Conservation (phyloP, 163 green algal species). For the Chlamydomonas reinhardtii region DNA sequence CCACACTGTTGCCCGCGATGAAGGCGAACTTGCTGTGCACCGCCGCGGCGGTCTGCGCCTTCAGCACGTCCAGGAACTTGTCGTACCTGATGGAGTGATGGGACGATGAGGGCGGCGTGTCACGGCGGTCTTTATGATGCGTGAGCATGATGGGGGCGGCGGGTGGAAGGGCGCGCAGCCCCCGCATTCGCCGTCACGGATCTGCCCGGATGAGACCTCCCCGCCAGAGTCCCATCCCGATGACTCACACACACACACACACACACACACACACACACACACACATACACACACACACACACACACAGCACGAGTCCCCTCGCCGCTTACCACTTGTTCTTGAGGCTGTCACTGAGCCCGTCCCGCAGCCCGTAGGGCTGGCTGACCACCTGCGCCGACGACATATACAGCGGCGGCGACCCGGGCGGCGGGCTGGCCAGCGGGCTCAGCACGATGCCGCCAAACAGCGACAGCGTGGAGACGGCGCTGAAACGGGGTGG, state of each 20-base stretch:
- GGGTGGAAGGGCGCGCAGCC: no score
- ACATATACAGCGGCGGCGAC: background rate
- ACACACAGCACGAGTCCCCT: no score
- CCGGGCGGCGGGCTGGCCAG: background rate
- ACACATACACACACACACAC: no score
- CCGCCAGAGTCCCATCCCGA: no score
- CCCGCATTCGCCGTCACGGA: no score
- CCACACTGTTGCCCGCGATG: slow-evolving; percentile 35
- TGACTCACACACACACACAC: no score
- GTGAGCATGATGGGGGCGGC: no score
- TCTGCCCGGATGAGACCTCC: no score
- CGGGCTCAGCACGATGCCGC: slow-evolving; percentile 6
- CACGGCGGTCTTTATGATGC: no score
- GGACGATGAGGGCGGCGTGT: no score
- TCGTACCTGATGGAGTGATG: background rate
- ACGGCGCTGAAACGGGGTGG: slow-evolving; percentile 8
- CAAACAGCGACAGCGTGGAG: slow-evolving; percentile 41
- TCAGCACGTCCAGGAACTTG: slow-evolving; percentile 41
- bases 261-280: no score
- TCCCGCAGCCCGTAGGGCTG: slow-evolving; percentile 25
- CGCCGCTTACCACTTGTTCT: background rate
- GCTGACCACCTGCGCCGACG: slow-evolving; percentile 4
- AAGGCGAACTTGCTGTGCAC: slow-evolving; percentile 30
- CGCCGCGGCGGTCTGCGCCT: background rate
- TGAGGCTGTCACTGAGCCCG: background rate